phyloP scores from a whole-genome alignment of 192 early-diverging fungal species.

The Podila verticillata region DNA sequence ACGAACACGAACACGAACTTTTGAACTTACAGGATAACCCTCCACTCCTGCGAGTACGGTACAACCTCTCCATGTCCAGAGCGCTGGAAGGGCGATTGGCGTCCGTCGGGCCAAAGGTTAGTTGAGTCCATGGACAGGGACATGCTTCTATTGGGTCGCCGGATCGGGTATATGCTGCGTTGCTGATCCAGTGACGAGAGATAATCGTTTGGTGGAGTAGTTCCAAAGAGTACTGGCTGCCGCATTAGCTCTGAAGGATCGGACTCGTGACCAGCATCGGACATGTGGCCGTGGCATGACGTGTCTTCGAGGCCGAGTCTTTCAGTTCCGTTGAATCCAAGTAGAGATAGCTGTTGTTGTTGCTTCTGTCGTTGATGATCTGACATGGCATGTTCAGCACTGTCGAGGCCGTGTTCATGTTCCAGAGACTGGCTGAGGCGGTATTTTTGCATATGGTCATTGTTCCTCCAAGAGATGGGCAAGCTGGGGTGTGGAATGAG shows the following conservation, averaged over 20 bases:
- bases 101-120: slow-evolving; percentile 14
- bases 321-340: not conserved
- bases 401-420: not conserved
- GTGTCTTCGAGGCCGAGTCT: not conserved
- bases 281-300: slow-evolving; percentile 3
- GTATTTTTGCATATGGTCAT: slow-evolving; percentile 7
- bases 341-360: not conserved
- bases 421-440: not conserved
- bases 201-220: slow-evolving; percentile 14
- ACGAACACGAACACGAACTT: too few relatives aligned
- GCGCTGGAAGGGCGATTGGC: not conserved
- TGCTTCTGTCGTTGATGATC: not conserved
- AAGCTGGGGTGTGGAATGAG: slow-evolving; percentile 42
- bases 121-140: slow-evolving; percentile 27
- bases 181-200: not conserved
- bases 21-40: slow-evolving; percentile 62
- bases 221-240: slow-evolving; percentile 17
- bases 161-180: slow-evolving; percentile 18
- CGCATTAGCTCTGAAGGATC: slow-evolving; percentile 43
- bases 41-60: slow-evolving; percentile 64
- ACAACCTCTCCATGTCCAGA: slow-evolving; percentile 53
- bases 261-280: slow-evolving; percentile 37
- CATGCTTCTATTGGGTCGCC: slow-evolving; percentile 39
- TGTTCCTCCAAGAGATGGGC: slow-evolving; percentile 40
- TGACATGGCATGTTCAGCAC: not conserved